Evolutionary conservation across 2,329 filamentous ascomycete species (phyloP).

Genomic region (Cytospora chrysosperma): DNA sequence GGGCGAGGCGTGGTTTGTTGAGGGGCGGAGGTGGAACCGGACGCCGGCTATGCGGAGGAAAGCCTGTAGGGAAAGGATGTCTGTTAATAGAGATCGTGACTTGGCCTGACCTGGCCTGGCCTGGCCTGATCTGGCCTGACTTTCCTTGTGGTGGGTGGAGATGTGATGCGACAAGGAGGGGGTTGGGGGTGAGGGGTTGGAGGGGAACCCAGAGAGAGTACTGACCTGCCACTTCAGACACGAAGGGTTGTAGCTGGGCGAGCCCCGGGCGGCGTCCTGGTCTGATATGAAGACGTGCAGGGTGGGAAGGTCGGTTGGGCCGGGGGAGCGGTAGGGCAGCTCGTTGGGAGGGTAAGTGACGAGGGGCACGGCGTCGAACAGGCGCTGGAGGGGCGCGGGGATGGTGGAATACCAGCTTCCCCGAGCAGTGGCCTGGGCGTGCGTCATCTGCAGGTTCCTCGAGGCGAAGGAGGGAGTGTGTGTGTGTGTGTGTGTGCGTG

Average conservation of each 20-base stretch:
- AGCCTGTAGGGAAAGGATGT: slow-evolving; percentile 52
- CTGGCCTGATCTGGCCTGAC: too few species aligned
- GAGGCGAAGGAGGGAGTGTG: too few species aligned
- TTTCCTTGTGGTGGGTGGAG: too few species aligned
- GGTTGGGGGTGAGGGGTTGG: neutral
- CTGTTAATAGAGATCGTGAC: slow-evolving; percentile 1
- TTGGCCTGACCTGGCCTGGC: too few species aligned
- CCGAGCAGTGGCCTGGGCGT: too few species aligned
- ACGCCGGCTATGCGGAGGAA: slow-evolving; percentile 77
- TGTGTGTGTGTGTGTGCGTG: too few species aligned
- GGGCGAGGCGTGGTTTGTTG: slow-evolving; percentile 91
- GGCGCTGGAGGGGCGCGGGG: slow-evolving; percentile 71
- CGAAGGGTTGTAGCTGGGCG: slow-evolving; percentile 83
- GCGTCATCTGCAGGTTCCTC: too few species aligned
- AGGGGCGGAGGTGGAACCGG: slow-evolving; percentile 64
- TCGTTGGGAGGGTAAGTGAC: slow-evolving; percentile 71
- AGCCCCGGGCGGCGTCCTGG: slow-evolving; percentile 57
- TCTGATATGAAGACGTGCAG: slow-evolving; percentile 76
- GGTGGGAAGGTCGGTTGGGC: slow-evolving; percentile 44
- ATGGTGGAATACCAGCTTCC: slow-evolving; percentile 50
- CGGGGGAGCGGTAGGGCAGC: slow-evolving; percentile 63
- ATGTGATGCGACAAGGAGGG: neutral
- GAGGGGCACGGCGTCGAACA: slow-evolving; percentile 86
- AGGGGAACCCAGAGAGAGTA: slow-evolving; percentile 7
- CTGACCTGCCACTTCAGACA: slow-evolving; percentile 96